Evolutionary conservation across 768 basidiomycete genomes (phyloP), one percentile per base, ranked within the genome.

Genomic region (Boletus subparvulus): DNA sequence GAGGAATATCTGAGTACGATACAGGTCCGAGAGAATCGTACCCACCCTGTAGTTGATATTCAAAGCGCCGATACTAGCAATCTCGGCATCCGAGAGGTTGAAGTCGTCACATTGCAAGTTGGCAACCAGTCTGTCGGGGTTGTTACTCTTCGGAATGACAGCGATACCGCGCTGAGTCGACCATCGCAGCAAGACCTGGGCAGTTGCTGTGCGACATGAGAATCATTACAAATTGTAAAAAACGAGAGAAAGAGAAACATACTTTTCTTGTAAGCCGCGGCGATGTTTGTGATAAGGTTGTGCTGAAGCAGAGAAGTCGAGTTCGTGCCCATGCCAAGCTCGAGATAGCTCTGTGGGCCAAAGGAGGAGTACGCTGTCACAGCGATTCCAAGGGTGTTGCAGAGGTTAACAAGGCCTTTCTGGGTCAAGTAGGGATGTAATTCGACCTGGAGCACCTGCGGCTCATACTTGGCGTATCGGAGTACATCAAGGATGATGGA

Each of bases 141-240:
- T 63, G 67, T 83, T 83, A 48, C 79, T 82, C 77, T 93, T 93
- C 45, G 90, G 90, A 58, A 93, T 82, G 44, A 92, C 84, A 35
- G 85, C 84, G 56, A 91, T 78, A 11, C 82, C 84, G 37, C 83
- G 84, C 65, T 90, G 87, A 14, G 86, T 87, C 2, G 88, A 83
- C 90, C 90, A 93, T 61, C 88, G 80, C 51, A 93, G 79, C 39
- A 92, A 73, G 24, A 92, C 81, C 69, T 92, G 88, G 8, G 88
- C 87, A 19, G 71, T 58, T 26, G 72, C 74, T 60, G 50, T 52
- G 55, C 54, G 16, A 56, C 40, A 21, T 56, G 33, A 62, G 55
- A 48, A 28, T 41, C 36, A 11, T 21, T 16, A 11, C 26, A 16
- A 21, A 16, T 12, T 21, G 17, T 14, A 33, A 41, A 11, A 17